Evolutionary conservation across 2,329 filamentous ascomycete species (phyloP), one percentile per base, ranked within the genome.

Genomic region (Blastomyces parvus): DNA sequence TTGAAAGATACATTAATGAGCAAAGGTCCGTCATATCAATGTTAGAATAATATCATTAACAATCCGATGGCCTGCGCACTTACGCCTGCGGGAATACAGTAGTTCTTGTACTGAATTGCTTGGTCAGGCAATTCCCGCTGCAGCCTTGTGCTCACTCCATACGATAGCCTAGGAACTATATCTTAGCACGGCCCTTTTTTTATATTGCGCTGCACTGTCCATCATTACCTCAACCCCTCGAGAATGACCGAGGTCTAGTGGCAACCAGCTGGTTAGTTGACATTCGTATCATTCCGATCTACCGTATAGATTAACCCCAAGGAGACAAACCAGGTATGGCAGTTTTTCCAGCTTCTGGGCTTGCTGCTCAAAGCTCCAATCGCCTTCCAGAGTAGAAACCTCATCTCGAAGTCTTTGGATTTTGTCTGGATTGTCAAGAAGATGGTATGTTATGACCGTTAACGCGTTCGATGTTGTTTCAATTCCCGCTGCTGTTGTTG

Each of bases 401-500:
- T 62, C 61, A 25, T 48, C 30, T n/a, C 22, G 53, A 27, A 59
- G 53, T 13, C 30, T 48, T 42, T 50, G 52, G n/a, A 59, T 44
- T 8, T 59, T 58, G 8, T 36, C 27, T 40, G 61, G 61, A 33
- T 62, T 62, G 17, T 17, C 19, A 2, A 62, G 40, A 46, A 62
- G 36, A n/a, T 62, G 11, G 56, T 58, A 62, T 9, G 55, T 38
- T 17, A 48, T 58, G n/a, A 59, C 42, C 6, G 68, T 67, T 62
- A 75, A 63, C 13, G 69, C 63, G 22, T 71, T 67, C 0, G 70
- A 68, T 1, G 73, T 75, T 1, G 74, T 76, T 60, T 76, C 74
- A 0, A 69, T 75, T 0, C 74, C 74, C 9, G 73, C 74, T 8
- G 64, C 67, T 19, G 74, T 64, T 2, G 76, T 62, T 38, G 71